A percentile compares a stretch with the other conserved stretches of the same genome.
These are phyloP conservation scores for Colletotrichum sublineola DNA, from an alignment of 2,329 filamentous ascomycete species.

Conservation along the genomic window DNA sequence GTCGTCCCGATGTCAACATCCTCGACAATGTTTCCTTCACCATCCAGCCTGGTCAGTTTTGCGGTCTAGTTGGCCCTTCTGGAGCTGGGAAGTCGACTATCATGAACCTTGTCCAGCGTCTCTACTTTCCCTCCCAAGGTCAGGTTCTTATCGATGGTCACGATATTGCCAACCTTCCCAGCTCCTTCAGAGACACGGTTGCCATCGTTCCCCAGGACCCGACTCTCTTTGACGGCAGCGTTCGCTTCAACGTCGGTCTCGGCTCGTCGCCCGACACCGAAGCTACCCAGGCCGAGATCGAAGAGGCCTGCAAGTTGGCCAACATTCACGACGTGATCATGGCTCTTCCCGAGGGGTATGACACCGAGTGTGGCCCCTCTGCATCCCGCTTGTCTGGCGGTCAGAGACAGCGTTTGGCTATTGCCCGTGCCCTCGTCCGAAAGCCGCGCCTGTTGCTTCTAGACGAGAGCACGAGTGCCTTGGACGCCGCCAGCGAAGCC, in stretches of 20 bases:
- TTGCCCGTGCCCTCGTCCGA: slow-evolving; percentile 81
- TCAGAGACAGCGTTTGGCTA: slow-evolving; percentile 82
- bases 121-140: slow-evolving; percentile 66
- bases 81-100: slow-evolving; percentile 64
- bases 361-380: slow-evolving; percentile 77
- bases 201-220: slow-evolving; percentile 71
- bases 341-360: slow-evolving; percentile 73
- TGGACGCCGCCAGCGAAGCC: slow-evolving; percentile 78
- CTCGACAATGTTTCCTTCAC: slow-evolving; percentile 55
- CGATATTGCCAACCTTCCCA: slow-evolving; percentile 54
- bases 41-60: slow-evolving; percentile 55
- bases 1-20: slow-evolving; percentile 67
- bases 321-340: slow-evolving; percentile 79
- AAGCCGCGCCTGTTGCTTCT: slow-evolving; percentile 80
- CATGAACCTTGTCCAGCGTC: slow-evolving; percentile 63
- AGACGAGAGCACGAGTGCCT: slow-evolving; percentile 84
- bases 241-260: slow-evolving; percentile 69
- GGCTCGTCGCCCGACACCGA: slow-evolving; percentile 67
- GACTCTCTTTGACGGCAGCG: slow-evolving; percentile 68
- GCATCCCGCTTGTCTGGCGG: slow-evolving; percentile 82
- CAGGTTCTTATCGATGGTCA: slow-evolving; percentile 64
- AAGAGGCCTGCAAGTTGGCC: slow-evolving; percentile 75
- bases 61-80: slow-evolving; percentile 59
- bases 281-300: slow-evolving; percentile 71
- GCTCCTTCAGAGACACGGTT: slow-evolving; percentile 64